Evolutionary conservation across 1,139 yeast genomes (phyloP).

Genomic region (Saccharomyces hybrid): DNA sequence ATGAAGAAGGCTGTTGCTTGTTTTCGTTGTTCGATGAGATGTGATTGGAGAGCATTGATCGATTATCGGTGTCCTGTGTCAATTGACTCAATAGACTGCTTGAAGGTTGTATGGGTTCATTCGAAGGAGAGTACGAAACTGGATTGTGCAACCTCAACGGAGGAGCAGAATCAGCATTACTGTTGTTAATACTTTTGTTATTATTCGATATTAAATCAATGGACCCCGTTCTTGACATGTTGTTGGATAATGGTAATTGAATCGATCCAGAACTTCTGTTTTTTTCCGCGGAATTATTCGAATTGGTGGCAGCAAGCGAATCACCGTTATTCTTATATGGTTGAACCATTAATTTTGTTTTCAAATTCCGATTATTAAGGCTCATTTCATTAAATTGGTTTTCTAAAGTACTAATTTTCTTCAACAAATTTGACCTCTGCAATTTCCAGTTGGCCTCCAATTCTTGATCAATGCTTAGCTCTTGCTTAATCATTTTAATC

Average conservation of each 20-base stretch:
- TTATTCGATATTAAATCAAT: not conserved
- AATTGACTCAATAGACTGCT: not conserved
- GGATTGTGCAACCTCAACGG: slow-evolving; percentile 21
- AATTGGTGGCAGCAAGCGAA: not conserved
- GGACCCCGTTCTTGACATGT: slow-evolving; percentile 1
- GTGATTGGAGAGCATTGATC: not conserved
- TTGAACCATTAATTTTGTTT: slow-evolving; percentile 20
- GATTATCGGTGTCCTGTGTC: not conserved
- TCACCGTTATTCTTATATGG: slow-evolving; percentile 12
- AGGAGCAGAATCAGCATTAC: slow-evolving; percentile 6
- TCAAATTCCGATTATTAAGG: slow-evolving; percentile 20
- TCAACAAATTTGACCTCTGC: slow-evolving; percentile 15
- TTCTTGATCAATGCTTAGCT: slow-evolving; percentile 23
- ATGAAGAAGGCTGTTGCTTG: slow-evolving; percentile 1
- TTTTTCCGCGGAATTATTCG: not conserved
- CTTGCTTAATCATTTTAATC: slow-evolving; percentile 21
- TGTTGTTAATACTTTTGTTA: not conserved
- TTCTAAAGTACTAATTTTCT: slow-evolving; percentile 20
- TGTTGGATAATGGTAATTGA: not conserved
- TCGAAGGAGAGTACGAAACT: slow-evolving; percentile 11
- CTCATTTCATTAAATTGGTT: slow-evolving; percentile 19
- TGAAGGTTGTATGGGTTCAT: not conserved
- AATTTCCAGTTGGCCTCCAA: slow-evolving; percentile 22
- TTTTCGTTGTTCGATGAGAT: not conserved
- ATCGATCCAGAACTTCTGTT: not conserved